A percentile compares a stretch with the other conserved stretches of the same genome.
Evolutionary conservation across 768 basidiomycete species (phyloP).

Genomic region (Mycena polygramma): DNA sequence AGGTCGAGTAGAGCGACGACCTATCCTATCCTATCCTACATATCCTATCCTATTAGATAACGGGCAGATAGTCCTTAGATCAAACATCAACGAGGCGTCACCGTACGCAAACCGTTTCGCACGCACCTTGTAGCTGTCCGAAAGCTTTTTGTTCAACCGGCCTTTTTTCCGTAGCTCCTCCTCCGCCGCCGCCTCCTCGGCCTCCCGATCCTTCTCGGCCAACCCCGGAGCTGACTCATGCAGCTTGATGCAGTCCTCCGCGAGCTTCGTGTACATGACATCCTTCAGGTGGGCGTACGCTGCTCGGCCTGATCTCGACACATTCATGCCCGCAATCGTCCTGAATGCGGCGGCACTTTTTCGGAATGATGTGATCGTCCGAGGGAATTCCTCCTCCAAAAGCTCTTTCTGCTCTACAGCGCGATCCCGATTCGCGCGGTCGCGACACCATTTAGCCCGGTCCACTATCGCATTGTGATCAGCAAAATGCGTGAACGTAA

Average conservation of each 20-base stretch:
- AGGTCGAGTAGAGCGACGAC: too few relatives aligned
- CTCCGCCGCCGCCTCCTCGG: background rate
- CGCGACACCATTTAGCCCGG: constrained; percentile 46
- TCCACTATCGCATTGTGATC: constrained; percentile 29
- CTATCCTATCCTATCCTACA: too few relatives aligned
- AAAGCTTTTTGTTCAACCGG: too few relatives aligned
- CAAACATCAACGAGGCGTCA: too few relatives aligned
- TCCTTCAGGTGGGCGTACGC: background rate
- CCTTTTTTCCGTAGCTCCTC: background rate
- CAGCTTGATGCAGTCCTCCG: too few relatives aligned
- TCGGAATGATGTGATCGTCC: constrained; percentile 25
- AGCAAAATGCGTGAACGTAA: background rate
- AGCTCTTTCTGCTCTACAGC: constrained; percentile 46
- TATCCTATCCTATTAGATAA: too few relatives aligned
- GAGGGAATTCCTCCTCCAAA: constrained; percentile 43
- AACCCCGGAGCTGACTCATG: too few relatives aligned
- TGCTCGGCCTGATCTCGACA: background rate
- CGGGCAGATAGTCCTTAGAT: too few relatives aligned
- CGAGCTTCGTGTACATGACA: too few relatives aligned
- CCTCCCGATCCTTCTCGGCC: background rate
- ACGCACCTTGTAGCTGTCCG: too few relatives aligned
- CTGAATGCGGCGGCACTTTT: background rate
- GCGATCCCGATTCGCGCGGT: constrained; percentile 41
- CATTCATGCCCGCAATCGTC: background rate
- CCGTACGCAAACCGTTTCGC: too few relatives aligned